phyloP scores from a whole-genome alignment of 2,329 filamentous ascomycete species.

The Pseudocercospora macadamiae region DNA sequence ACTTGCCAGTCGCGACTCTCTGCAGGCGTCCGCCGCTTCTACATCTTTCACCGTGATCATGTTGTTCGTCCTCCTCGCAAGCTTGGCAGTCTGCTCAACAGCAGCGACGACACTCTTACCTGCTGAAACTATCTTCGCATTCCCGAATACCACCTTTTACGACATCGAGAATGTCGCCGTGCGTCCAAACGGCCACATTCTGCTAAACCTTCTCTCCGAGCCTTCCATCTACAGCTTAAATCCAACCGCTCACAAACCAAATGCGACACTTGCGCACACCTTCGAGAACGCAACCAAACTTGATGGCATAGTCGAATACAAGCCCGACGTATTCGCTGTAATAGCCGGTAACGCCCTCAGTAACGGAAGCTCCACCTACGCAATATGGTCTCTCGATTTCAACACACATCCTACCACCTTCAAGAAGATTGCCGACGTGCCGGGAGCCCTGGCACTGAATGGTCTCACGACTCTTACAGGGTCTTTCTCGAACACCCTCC shows the following conservation, averaged over 20 bases:
- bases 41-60: no score
- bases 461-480: not conserved
- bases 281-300: conserved; percentile 1
- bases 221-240: not conserved
- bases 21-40: no score
- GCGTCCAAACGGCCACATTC: not conserved
- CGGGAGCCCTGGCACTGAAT: not conserved
- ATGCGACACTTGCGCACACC: not conserved
- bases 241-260: not conserved
- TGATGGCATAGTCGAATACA: not conserved
- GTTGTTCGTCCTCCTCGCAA: no score
- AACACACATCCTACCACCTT: not conserved
- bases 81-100: not conserved
- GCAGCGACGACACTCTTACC: not conserved
- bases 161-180: not conserved
- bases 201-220: not conserved
- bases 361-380: not conserved
- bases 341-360: not conserved
- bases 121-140: not conserved
- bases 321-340: not conserved
- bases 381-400: not conserved
- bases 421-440: not conserved
- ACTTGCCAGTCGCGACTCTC: no score
- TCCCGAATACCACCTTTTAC: not conserved
- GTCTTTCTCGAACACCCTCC: not conserved